Evolutionary conservation across 768 basidiomycete genomes (phyloP), one percentile per base, ranked within the genome.

Genomic region (Xerocomellus chrysenteron): DNA sequence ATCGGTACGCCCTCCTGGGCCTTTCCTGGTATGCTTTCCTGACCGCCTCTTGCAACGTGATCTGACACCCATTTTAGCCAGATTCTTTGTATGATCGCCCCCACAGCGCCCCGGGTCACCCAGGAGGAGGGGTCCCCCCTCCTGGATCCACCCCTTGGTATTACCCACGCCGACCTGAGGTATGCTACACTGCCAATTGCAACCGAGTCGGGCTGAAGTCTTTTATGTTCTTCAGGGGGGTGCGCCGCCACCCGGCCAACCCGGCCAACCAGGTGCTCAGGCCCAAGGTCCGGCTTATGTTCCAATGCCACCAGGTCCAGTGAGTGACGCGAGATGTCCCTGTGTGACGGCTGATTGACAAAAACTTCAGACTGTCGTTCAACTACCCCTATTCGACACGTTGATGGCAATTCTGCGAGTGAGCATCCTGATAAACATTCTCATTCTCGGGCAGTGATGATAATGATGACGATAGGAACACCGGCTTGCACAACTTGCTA

Each of bases 341-440:
- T 39, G 11, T 16, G 41, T 28, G n/a, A 26, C n/a, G 51, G 46
- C 35, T 32, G 36, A 40, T 35, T 55, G 21, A 65, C 32, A 52
- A 11, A 46, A 11, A 59, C 39, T 16, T 24, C 58, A 88, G 87
- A 81, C 84, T 28, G 73, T 82, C 52, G 81, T 88, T 13, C 80
- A 85, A 60, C 55, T 88, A 4, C 87, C 87, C 3, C 74, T 86
- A 2, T 88, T 90, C 54, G 82, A 88, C 50, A 84, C 86, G 1
- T 75, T 92, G 53, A 80, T 92, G 78, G 78, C 81, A 43, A 79
- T 92, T 55, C 71, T 90, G 26, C 74, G 88, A 54, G 89, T 88
- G 63, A 60, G 80, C 62, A 19, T 58, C 13, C 13, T 41, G 55
- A 52, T 47, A 36, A 13, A 42, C 36, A 14, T 58, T 19, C 39